phyloP scores from a whole-genome alignment of 2,329 filamentous ascomycete species.

The Anthostomella pinea region DNA sequence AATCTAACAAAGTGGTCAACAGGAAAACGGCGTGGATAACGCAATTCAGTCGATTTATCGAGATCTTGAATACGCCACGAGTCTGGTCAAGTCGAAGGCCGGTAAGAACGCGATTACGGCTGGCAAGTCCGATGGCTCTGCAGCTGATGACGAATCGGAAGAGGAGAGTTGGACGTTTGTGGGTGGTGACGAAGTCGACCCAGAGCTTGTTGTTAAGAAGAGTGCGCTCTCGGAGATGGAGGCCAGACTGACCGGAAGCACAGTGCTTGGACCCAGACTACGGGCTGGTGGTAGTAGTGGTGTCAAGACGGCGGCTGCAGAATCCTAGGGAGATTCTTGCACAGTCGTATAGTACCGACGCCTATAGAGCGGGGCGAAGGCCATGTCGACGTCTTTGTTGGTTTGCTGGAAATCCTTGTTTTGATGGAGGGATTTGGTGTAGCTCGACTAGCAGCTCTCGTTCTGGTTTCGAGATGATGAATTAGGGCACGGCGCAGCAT shows the following conservation, averaged over 20 bases:
- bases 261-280: constrained; percentile 14
- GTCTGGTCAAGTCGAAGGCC: constrained; percentile 68
- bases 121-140: constrained; percentile 29
- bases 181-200: constrained; percentile 45
- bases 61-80: constrained; percentile 88
- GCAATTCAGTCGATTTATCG: constrained; percentile 93
- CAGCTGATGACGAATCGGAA: constrained; percentile 56
- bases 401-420: neutral
- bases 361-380: constrained; percentile 12
- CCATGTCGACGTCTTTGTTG: constrained; percentile 2
- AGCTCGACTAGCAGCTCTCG: too few species aligned
- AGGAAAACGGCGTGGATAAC: constrained; percentile 87
- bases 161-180: constrained; percentile 92
- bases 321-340: constrained; percentile 25
- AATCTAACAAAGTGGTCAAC: constrained; percentile 22
- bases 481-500: too few species aligned
- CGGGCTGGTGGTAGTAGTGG: constrained; percentile 8
- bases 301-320: constrained; percentile 6
- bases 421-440: too few species aligned
- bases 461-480: too few species aligned
- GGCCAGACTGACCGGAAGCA: constrained; percentile 11
- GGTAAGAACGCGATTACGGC: constrained; percentile 46
- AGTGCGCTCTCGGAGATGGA: constrained; percentile 25
- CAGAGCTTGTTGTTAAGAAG: constrained; percentile 32
- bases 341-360: constrained; percentile 23